phyloP scores from a whole-genome alignment of 805 yeast species.

The Blastobotrys americana region DNA sequence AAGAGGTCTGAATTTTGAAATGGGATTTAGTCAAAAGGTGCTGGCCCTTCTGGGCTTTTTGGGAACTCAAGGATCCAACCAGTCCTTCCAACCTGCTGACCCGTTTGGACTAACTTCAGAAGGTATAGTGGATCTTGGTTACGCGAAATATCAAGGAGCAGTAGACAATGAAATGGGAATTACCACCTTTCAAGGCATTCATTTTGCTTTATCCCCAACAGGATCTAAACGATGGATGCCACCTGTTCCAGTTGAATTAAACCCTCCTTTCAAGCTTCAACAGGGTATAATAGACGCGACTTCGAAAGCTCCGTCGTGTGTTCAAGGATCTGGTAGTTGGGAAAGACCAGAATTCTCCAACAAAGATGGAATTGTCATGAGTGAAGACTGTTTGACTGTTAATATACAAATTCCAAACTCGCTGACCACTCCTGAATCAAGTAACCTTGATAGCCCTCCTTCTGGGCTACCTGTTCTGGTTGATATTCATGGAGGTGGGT shows the following conservation, averaged over 20 bases:
- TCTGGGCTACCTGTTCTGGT: constrained; percentile 26
- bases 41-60: not conserved
- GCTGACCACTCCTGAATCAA: not conserved
- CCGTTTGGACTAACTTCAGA: not conserved
- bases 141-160: constrained; percentile 8
- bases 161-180: constrained; percentile 3
- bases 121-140: constrained; percentile 10
- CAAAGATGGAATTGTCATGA: not conserved
- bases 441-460: not conserved
- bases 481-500: constrained; percentile 37
- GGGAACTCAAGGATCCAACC: not conserved
- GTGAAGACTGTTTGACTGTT: constrained; percentile 8
- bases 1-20: too few relatives aligned
- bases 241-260: constrained; percentile 7
- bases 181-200: constrained; percentile 6
- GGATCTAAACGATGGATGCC: constrained; percentile 12
- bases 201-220: constrained; percentile 11
- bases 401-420: constrained; percentile 6
- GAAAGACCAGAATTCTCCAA: not conserved
- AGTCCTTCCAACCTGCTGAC: not conserved
- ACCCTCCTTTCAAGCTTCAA: not conserved
- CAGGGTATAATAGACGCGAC: constrained; percentile 7
- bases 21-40: not conserved
- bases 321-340: constrained; percentile 2
- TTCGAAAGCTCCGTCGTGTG: constrained; percentile 4